These are phyloP conservation scores for Mycena polygramma DNA, from an alignment of 768 basidiomycete species.

Conservation along the genomic window DNA sequence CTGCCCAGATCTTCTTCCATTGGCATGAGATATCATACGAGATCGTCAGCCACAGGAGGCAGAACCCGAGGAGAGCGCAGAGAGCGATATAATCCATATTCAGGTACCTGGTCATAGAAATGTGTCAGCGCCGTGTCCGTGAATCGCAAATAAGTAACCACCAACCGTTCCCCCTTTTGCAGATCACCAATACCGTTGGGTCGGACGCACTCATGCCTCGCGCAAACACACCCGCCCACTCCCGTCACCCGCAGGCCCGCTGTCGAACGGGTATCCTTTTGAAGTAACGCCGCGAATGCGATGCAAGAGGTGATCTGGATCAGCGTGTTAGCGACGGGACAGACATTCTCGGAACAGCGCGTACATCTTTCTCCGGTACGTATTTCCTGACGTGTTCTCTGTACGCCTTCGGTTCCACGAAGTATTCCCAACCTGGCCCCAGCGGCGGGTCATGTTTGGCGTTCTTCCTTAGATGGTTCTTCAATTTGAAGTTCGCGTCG, in stretches of 20 bases:
- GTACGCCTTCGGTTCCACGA: slow-evolving; percentile 30
- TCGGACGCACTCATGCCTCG: slow-evolving; percentile 33
- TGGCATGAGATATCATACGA: slow-evolving; percentile 40
- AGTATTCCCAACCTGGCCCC: slow-evolving; percentile 33
- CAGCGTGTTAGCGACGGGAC: not conserved
- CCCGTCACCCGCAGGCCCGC: slow-evolving; percentile 30
- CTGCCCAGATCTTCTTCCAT: not conserved
- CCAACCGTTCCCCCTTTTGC: slow-evolving; percentile 43
- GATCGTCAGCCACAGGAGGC: not conserved
- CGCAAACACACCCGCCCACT: slow-evolving; percentile 32
- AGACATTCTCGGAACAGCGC: not conserved
- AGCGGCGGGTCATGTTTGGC: slow-evolving; percentile 29
- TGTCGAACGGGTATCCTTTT: slow-evolving; percentile 34
- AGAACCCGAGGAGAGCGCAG: not conserved
- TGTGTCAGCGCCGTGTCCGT: too few species aligned
- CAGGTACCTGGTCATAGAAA: too few species aligned
- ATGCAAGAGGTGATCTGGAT: slow-evolving; percentile 38
- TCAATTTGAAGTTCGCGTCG: slow-evolving; percentile 46
- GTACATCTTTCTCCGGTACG: slow-evolving; percentile 22
- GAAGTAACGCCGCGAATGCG: slow-evolving; percentile 34
- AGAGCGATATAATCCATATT: slow-evolving; percentile 4
- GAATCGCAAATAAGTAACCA: too few species aligned
- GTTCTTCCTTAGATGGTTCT: slow-evolving; percentile 22
- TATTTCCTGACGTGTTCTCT: slow-evolving; percentile 22
- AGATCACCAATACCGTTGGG: slow-evolving; percentile 39